phyloP scores from a whole-genome alignment of 1,139 yeast species.

The Meyerozyma sp. region DNA sequence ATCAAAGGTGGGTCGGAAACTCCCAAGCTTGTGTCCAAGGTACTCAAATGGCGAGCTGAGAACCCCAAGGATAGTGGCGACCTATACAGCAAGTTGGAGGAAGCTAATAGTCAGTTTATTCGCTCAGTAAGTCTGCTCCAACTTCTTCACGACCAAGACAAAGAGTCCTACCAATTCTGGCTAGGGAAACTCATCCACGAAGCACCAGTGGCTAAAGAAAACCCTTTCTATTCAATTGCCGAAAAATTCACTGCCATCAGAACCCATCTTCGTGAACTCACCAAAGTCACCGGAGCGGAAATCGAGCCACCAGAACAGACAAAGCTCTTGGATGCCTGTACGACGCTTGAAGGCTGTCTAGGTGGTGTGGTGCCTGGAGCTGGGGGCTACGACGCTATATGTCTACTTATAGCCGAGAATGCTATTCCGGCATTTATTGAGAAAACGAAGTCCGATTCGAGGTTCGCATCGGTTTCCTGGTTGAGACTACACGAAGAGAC shows the following conservation, averaged over 20 bases:
- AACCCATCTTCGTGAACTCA: constrained; percentile 49
- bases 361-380: constrained; percentile 99
- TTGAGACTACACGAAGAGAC: constrained; percentile 57
- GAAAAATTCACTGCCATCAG: constrained; percentile 42
- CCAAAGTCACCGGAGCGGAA: constrained; percentile 69
- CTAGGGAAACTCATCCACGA: constrained; percentile 6
- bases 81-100: constrained; percentile 53
- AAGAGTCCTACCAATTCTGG: constrained; percentile 14
- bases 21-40: constrained; percentile 78
- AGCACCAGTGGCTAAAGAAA: neutral
- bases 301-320: constrained; percentile 85
- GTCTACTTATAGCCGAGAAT: constrained; percentile 55
- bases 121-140: constrained; percentile 39
- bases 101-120: constrained; percentile 56
- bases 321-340: constrained; percentile 56
- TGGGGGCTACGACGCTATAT: constrained; percentile 93
- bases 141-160: constrained; percentile 17
- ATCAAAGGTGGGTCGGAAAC: constrained; percentile 91
- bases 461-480: constrained; percentile 53
- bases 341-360: constrained; percentile 59
- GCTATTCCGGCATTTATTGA: constrained; percentile 33
- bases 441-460: constrained; percentile 20
- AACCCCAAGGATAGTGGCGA: constrained; percentile 46
- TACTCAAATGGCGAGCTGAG: constrained; percentile 60
- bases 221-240: neutral